These are phyloP conservation scores for Hypholoma sublateritium DNA, from an alignment of 768 basidiomycete genomes.

Conservation along the genomic window DNA sequence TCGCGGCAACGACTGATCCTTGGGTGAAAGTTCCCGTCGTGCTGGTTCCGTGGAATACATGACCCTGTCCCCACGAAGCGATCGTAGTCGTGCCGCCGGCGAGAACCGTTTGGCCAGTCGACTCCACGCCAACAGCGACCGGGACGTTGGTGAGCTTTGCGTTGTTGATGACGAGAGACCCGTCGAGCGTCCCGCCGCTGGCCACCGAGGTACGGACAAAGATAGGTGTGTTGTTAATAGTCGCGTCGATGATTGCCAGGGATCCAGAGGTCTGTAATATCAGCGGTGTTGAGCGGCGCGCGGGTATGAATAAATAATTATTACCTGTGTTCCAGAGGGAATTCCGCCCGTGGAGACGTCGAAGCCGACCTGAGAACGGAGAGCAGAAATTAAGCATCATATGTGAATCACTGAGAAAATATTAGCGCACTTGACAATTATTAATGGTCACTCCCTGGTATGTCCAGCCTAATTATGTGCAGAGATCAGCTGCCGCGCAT, in stretches of 20 bases:
- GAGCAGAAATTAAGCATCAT: conserved; percentile 15
- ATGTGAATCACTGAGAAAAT: conserved; percentile 1
- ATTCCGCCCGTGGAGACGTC: conserved; percentile 53
- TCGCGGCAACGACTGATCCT: conserved; percentile 44
- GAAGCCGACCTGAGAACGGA: conserved; percentile 46
- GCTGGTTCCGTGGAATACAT: conserved; percentile 59
- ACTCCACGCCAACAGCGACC: conserved; percentile 53
- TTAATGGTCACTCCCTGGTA: conserved; percentile 43
- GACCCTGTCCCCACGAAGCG: conserved; percentile 75
- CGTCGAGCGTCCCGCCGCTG: conserved; percentile 43
- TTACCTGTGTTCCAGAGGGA: conserved; percentile 38
- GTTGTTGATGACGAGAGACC: conserved; percentile 71
- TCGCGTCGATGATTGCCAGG: conserved; percentile 64
- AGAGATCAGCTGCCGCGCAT: too few species aligned
- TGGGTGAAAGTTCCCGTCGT: conserved; percentile 46
- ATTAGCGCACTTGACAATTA: conserved; percentile 31
- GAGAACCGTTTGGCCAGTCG: conserved; percentile 50
- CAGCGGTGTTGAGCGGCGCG: neutral
- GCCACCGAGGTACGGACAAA: conserved; percentile 55
- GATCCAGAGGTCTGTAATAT: conserved; percentile 49
- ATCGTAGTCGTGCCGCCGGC: conserved; percentile 45
- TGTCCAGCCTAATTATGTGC: conserved; percentile 38
- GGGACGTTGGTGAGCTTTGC: conserved; percentile 59
- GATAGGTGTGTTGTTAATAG: conserved; percentile 58
- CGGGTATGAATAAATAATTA: too few species aligned